A percentile compares a stretch with the other conserved stretches of the same genome.
Evolutionary conservation across 108 stramenopile genomes (phyloP).

Genomic region (Bacterosira constricta): DNA sequence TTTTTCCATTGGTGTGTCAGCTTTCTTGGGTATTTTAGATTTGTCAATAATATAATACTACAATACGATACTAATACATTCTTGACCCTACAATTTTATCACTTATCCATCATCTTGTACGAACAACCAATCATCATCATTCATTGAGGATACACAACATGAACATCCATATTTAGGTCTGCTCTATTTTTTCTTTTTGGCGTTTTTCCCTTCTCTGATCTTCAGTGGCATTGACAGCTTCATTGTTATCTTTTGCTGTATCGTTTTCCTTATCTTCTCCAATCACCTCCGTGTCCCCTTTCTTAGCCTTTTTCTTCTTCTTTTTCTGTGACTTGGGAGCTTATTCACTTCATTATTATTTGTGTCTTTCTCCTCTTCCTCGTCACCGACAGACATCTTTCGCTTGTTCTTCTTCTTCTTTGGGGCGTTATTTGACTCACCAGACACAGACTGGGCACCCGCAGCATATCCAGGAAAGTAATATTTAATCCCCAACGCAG

Average conservation of each 20-base stretch:
- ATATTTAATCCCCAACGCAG: conserved; percentile 83
- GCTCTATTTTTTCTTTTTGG: conserved; percentile 8
- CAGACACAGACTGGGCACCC: conserved; percentile 20
- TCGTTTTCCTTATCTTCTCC: neutral
- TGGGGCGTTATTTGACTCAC: conserved; percentile 9
- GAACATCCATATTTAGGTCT: neutral
- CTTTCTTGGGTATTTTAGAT: too few relatives aligned
- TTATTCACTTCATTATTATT: conserved; percentile 1
- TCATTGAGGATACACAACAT: neutral
- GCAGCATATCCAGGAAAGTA: conserved; percentile 88
- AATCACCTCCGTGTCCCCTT: neutral
- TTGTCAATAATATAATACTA: too few relatives aligned
- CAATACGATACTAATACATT: too few relatives aligned
- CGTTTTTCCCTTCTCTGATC: neutral
- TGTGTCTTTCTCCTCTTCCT: neutral
- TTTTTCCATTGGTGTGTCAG: too few relatives aligned
- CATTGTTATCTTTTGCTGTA: neutral
- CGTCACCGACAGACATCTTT: neutral
- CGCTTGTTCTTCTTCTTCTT: conserved; percentile 11
- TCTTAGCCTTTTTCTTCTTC: conserved; percentile 14
- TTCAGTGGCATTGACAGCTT: neutral
- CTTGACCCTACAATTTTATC: too few relatives aligned
- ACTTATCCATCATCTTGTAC: too few relatives aligned
- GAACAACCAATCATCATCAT: too few relatives aligned
- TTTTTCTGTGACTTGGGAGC: conserved; percentile 16